Base-by-base conservation (phyloP, 257 asterid genomes). In the Gynochthodes officinalis region DNA sequence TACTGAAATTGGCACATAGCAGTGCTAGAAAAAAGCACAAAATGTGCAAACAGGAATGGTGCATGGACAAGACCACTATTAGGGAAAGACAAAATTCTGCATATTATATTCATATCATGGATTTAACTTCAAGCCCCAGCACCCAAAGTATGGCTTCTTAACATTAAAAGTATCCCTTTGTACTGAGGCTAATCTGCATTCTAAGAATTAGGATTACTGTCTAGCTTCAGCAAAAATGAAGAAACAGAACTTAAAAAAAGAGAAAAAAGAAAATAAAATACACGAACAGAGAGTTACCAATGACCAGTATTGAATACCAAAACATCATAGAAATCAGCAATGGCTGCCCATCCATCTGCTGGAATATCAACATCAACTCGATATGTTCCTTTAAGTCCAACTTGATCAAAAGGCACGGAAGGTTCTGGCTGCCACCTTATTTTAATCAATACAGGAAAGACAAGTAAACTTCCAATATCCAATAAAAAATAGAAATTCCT, bases 231-330 rank as follows among this genome's bases (percentile, higher is more conserved):
- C 16, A 4, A 54, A 55, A 10, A 23, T 35, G 23, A 63, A 63
- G 57, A 27, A 50, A 48, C 8, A 44, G 21, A 7, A 50, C 2
- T 18, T 19, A 16, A 5, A 25, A 2, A 48, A 50, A 18, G n/a
- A n/a, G n/a, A 21, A 3, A 21, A 21, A 11, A 50, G 21, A 5
- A 50, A 1, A 27, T 50, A 50, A n/a, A 61, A 59, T 21, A 16
- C 65, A 71, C 61, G 82, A 81, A 70, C 8, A 64, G 73, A 73
- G 74, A 78, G 61, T 88, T 75, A 92, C 99, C 98, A 95, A 75
- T 92, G 98, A 66, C 99, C 97, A 71, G 98, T 95, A 80, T 92
- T 95, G 87, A 92, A 95, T 74, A 95, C 83, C 64, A 92, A 80
- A 67, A 95, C 96, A 80, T 86, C 80, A 75, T 91, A 92, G 83